These are phyloP conservation scores for Magnolia changhungtana DNA, from an alignment of 164 flowering plant genomes.

Conservation along the genomic window DNA sequence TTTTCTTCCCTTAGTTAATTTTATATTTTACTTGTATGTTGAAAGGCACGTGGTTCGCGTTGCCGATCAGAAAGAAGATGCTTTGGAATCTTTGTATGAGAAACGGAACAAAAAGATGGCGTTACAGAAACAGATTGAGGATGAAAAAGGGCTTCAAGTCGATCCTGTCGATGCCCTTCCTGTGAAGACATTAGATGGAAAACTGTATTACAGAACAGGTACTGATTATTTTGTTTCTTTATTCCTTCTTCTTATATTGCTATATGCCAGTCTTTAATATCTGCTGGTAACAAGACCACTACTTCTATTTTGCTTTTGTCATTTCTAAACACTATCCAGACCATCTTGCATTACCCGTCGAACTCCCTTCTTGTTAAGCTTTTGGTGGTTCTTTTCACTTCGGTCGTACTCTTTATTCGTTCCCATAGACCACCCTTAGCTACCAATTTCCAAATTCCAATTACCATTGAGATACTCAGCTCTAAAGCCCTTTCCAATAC, in stretches of 20 bases:
- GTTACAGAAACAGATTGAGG: constrained; percentile 36
- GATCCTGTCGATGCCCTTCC: constrained; percentile 91
- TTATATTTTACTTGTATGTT: not conserved
- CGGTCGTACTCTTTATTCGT: too few species aligned
- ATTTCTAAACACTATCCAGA: too few species aligned
- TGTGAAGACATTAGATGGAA: constrained; percentile 77
- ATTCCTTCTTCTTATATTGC: not conserved
- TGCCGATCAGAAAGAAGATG: constrained; percentile 69
- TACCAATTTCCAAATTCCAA: too few species aligned
- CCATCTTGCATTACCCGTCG: too few species aligned
- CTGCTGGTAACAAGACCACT: not conserved
- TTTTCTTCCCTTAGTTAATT: not conserved
- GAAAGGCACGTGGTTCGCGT: constrained; percentile 82
- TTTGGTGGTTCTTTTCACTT: too few species aligned
- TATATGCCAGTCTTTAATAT: not conserved
- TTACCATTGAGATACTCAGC: too few species aligned
- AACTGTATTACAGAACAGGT: constrained; percentile 62
- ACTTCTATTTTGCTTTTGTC: not conserved
- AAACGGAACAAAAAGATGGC: constrained; percentile 37
- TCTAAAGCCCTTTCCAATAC: too few species aligned
- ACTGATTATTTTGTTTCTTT: not conserved
- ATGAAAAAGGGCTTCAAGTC: constrained; percentile 36
- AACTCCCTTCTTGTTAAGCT: too few species aligned
- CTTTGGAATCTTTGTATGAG: constrained; percentile 67
- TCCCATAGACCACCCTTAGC: too few species aligned